A percentile compares a stretch with the other conserved stretches of the same genome.
Conservation (phyloP, 805 yeast species). For the Saccharomycopsis fodiens region DNA sequence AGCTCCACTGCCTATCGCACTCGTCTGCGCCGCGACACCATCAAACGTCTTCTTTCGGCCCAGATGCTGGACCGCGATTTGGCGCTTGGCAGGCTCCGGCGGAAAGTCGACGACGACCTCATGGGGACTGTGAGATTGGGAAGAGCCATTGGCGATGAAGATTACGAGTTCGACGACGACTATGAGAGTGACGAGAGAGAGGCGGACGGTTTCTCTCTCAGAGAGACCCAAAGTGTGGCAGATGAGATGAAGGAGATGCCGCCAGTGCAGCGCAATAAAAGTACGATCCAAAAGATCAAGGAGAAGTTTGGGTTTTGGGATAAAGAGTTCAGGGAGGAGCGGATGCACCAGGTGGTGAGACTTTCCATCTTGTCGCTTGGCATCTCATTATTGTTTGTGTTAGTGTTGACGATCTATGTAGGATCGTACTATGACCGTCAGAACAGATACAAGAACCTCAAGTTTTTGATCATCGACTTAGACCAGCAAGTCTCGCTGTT, state of each 20-base stretch:
- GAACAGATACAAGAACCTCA: conserved; percentile 23
- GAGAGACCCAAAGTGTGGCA: background rate
- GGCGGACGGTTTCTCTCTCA: background rate
- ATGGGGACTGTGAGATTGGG: background rate
- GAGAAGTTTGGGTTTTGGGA: conserved; percentile 16
- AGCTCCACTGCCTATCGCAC: background rate
- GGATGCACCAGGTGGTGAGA: conserved; percentile 2
- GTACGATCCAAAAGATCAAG: conserved; percentile 1
- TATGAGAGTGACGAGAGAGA: background rate
- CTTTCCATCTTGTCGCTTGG: conserved; percentile 1
- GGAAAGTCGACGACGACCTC: background rate
- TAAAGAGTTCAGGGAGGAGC: conserved; percentile 4
- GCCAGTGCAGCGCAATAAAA: background rate
- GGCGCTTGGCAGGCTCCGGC: background rate
- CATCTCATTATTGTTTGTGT: conserved; percentile 23
- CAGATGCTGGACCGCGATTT: background rate
- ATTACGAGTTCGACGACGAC: background rate
- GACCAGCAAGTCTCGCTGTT: conserved; percentile 24
- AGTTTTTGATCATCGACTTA: conserved; percentile 29
- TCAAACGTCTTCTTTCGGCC: background rate
- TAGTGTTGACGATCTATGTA: conserved; percentile 30
- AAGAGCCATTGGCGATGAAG: background rate
- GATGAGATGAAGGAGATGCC: conserved; percentile 5
- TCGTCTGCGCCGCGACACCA: background rate
- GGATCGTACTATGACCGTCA: conserved; percentile 30